Conservation (phyloP, 2,329 filamentous ascomycete species). For the Moelleriella libera region DNA sequence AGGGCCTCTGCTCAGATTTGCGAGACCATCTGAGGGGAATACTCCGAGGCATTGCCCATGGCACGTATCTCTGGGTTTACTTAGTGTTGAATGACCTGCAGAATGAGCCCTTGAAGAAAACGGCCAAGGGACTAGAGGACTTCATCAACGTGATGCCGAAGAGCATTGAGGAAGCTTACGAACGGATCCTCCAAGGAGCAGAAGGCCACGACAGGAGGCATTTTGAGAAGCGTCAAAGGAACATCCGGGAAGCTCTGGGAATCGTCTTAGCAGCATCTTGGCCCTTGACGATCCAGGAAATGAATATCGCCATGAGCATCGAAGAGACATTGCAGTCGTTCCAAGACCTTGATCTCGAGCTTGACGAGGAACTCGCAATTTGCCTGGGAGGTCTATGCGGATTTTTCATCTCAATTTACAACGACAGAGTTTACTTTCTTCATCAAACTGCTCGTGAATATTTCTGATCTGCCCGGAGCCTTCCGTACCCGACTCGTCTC, state of each 20-base stretch:
- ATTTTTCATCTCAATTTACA: constrained; percentile 14
- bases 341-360: neutral
- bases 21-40: constrained; percentile 7
- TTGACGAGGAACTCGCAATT: constrained; percentile 5
- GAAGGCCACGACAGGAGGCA: neutral
- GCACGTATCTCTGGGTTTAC: constrained; percentile 23
- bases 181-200: neutral
- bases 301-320: neutral
- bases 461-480: constrained; percentile 12
- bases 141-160: constrained; percentile 4
- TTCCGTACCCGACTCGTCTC: constrained; percentile 1
- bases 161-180: neutral
- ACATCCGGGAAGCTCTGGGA: neutral
- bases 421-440: constrained; percentile 8
- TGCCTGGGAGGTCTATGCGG: constrained; percentile 12
- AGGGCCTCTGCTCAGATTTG: constrained; percentile 7
- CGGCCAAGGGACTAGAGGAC: constrained; percentile 6
- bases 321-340: neutral
- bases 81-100: constrained; percentile 18
- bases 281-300: neutral
- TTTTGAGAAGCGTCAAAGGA: neutral
- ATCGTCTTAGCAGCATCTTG: neutral
- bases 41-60: constrained; percentile 10
- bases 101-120: constrained; percentile 9
- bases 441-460: constrained; percentile 13